Evolutionary conservation across 2,329 filamentous ascomycete genomes (phyloP).

Genomic region (Rhynchosporium agropyri): DNA sequence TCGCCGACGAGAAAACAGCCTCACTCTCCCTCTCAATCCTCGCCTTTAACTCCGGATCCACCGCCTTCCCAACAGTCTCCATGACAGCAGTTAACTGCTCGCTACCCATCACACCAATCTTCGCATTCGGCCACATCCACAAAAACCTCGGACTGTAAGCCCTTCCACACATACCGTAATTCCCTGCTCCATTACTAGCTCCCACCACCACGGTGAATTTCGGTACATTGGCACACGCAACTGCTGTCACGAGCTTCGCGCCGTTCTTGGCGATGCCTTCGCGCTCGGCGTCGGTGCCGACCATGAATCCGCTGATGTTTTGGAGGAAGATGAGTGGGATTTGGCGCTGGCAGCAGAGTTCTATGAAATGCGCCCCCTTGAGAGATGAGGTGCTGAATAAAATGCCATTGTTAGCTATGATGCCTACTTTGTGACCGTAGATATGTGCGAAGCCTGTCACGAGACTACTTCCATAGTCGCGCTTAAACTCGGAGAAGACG

Average conservation of each 20-base stretch:
- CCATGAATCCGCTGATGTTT: constrained; percentile 99
- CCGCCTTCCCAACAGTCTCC: constrained; percentile 86
- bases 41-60: constrained; percentile 77
- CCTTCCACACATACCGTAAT: constrained; percentile 97
- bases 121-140: constrained; percentile 98
- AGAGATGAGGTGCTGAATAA: constrained; percentile 86
- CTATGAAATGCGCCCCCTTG: constrained; percentile 96
- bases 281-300: constrained; percentile 86
- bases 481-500: constrained; percentile 93
- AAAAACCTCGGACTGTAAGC: constrained; percentile 90
- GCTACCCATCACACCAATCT: constrained; percentile 92
- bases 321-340: constrained; percentile 93
- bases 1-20: constrained; percentile 82
- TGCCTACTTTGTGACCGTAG: constrained; percentile 87
- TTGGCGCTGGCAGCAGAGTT: constrained; percentile 86
- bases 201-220: constrained; percentile 98
- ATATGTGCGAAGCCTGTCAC: constrained; percentile 91
- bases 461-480: constrained; percentile 82
- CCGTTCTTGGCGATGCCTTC: constrained; percentile 98
- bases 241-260: constrained; percentile 93
- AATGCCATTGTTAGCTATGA: constrained; percentile 95
- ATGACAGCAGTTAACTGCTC: constrained; percentile 92
- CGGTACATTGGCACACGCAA: constrained; percentile 90
- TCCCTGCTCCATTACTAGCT: constrained; percentile 88
- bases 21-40: constrained; percentile 91